A percentile compares a stretch with the other conserved stretches of the same genome.
Evolutionary conservation across 1,139 yeast species (phyloP).

Genomic region (Kluyveromyces sp.): DNA sequence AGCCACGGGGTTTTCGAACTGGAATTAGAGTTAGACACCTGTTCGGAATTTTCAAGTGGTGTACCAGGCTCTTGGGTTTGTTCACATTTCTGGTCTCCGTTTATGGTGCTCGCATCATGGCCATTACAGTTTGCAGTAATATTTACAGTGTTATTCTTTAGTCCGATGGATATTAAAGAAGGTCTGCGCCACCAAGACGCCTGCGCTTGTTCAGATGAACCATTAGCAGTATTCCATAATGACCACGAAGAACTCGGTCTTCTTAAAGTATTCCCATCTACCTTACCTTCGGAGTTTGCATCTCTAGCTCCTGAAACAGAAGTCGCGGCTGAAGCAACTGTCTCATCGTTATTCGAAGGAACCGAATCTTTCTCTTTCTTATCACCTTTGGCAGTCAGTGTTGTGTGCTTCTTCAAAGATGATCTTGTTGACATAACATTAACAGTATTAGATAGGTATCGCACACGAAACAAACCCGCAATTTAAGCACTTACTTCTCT

Average conservation of each 20-base stretch:
- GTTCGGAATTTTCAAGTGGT: too few relatives aligned
- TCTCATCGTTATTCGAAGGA: background rate
- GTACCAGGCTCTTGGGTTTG: too few relatives aligned
- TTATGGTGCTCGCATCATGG: too few relatives aligned
- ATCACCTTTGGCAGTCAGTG: background rate
- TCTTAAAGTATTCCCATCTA: background rate
- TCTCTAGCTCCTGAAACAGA: too few relatives aligned
- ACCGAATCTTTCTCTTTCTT: background rate
- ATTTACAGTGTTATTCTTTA: background rate
- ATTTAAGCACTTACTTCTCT: background rate
- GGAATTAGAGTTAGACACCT: background rate
- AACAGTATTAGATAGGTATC: background rate
- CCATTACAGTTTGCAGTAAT: too few relatives aligned
- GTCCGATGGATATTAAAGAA: slow-evolving; percentile 19
- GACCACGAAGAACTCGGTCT: slow-evolving; percentile 6
- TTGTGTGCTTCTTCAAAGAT: background rate
- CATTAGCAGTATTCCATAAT: slow-evolving; percentile 4
- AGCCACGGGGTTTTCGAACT: slow-evolving; percentile 17
- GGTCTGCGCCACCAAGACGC: slow-evolving; percentile 20
- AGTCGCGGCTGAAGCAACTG: too few relatives aligned
- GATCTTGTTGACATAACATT: slow-evolving; percentile 2
- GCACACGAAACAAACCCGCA: background rate
- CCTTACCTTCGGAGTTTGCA: background rate
- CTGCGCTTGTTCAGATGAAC: background rate
- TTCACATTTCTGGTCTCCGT: too few relatives aligned